Evolutionary conservation across 108 stramenopile genomes (phyloP).

Genomic region (Phaeodactylum tricornutum): DNA sequence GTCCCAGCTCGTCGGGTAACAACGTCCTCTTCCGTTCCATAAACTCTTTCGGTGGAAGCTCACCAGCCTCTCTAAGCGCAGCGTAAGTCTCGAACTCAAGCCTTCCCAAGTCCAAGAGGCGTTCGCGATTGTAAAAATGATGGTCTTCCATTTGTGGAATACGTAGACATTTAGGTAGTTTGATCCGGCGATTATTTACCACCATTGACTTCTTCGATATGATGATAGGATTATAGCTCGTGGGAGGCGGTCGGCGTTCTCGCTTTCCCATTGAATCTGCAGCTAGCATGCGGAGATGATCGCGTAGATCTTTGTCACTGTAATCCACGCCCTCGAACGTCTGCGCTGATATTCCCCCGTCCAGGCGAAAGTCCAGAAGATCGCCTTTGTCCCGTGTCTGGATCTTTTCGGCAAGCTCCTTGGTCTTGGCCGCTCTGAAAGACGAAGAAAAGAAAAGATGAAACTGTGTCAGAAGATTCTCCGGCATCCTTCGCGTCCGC

Average conservation of each 20-base stretch:
- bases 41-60: slow-evolving; percentile 53
- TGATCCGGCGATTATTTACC: slow-evolving; percentile 64
- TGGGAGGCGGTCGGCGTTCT: slow-evolving; percentile 73
- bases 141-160: slow-evolving; percentile 90
- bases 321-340: slow-evolving; percentile 87
- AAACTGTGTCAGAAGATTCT: no score
- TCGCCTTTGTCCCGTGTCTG: slow-evolving; percentile 91
- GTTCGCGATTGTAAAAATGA: slow-evolving; percentile 88
- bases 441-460: no score
- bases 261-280: slow-evolving; percentile 81
- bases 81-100: slow-evolving; percentile 72
- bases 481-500: no score
- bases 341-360: slow-evolving; percentile 81
- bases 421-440: slow-evolving; percentile 86
- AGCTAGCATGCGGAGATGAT: slow-evolving; percentile 71
- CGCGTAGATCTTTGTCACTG: slow-evolving; percentile 71
- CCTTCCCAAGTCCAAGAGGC: slow-evolving; percentile 73
- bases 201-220: slow-evolving; percentile 77
- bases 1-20: slow-evolving; percentile 58
- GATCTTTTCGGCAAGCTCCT: slow-evolving; percentile 83
- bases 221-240: slow-evolving; percentile 71
- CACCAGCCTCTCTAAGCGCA: slow-evolving; percentile 60
- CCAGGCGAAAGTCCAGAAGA: slow-evolving; percentile 88
- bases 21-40: slow-evolving; percentile 43
- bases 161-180: slow-evolving; percentile 57